Conservation (phyloP, 2,329 filamentous ascomycete species). For the Aspergillus fijiensis region DNA sequence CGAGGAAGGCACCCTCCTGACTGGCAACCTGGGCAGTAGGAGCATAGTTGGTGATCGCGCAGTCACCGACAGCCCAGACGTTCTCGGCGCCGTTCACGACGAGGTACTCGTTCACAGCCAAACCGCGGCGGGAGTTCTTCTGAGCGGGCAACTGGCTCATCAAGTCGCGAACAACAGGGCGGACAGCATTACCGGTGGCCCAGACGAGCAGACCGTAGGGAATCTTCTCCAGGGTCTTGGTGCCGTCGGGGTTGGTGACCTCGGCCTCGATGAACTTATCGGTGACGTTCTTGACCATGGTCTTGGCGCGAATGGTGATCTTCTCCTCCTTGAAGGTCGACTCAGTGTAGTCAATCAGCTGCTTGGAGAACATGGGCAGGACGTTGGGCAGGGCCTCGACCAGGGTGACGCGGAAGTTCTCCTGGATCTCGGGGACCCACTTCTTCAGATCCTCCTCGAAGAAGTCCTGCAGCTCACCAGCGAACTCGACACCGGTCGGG, state of each 20-base stretch:
- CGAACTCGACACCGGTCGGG: slow-evolving; percentile 96
- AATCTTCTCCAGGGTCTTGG: slow-evolving; percentile 76
- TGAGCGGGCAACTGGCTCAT: slow-evolving; percentile 91
- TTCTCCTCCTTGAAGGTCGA: slow-evolving; percentile 98
- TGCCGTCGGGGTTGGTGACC: slow-evolving; percentile 74
- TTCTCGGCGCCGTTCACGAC: slow-evolving; percentile 96
- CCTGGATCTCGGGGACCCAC: slow-evolving; percentile 91
- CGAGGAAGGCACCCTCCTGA: slow-evolving; percentile 94
- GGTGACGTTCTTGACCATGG: slow-evolving; percentile 97
- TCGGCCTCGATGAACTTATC: slow-evolving; percentile 92
- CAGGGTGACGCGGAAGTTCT: slow-evolving; percentile 94
- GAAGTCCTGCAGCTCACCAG: slow-evolving; percentile 97
- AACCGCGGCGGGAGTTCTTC: slow-evolving; percentile 88
- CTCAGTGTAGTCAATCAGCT: slow-evolving; percentile 98
- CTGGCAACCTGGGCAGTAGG: slow-evolving; percentile 95
- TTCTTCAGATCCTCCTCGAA: slow-evolving; percentile 98
- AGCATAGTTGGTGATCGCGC: slow-evolving; percentile 94
- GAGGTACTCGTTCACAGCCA: slow-evolving; percentile 97
- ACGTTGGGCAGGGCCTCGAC: slow-evolving; percentile 95
- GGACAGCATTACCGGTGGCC: slow-evolving; percentile 95
- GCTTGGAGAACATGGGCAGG: slow-evolving; percentile 97
- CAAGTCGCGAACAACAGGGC: slow-evolving; percentile 84
- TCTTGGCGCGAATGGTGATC: slow-evolving; percentile 96
- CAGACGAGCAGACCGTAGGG: slow-evolving; percentile 96
- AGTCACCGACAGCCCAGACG: slow-evolving; percentile 97